Conservation (phyloP, 306 rosid species). For the Begonia loranthoides region DNA sequence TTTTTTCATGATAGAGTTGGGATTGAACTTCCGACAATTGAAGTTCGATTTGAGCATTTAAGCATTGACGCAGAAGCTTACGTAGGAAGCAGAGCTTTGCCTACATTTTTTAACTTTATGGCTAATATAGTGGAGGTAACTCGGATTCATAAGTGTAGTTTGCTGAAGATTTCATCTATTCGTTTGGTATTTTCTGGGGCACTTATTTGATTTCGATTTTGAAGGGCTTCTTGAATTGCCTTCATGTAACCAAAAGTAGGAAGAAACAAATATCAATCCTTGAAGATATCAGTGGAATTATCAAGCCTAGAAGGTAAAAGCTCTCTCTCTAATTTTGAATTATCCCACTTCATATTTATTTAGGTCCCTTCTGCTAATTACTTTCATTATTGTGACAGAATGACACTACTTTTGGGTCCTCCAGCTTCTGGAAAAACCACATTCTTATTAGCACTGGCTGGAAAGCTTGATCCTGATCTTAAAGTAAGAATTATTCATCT, state of each 20-base stretch:
- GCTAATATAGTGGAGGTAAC: constrained; percentile 10
- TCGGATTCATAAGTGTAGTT: background rate
- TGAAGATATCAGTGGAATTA: constrained; percentile 22
- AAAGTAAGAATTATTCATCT: constrained; percentile 7
- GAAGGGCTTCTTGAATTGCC: constrained; percentile 17
- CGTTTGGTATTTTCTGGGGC: background rate
- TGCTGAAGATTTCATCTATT: background rate
- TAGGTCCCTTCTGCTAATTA: background rate
- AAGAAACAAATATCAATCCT: constrained; percentile 21
- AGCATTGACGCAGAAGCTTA: constrained; percentile 34
- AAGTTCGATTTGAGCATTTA: constrained; percentile 37
- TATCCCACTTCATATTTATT: background rate
- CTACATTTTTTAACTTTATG: constrained; percentile 13
- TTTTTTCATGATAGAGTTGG: constrained; percentile 30
- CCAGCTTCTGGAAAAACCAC: constrained; percentile 48
- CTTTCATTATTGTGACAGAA: constrained; percentile 14
- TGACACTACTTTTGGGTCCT: constrained; percentile 41
- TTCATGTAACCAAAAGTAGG: constrained; percentile 19
- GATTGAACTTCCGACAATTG: constrained; percentile 31
- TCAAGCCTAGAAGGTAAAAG: constrained; percentile 29
- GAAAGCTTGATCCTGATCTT: constrained; percentile 26
- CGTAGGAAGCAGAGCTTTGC: constrained; percentile 29
- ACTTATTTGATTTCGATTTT: background rate
- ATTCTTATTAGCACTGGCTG: constrained; percentile 33
- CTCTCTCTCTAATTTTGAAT: background rate